Evolutionary conservation across 2,329 filamentous ascomycete genomes (phyloP), one percentile per base, ranked within the genome.

Genomic region (Coniochaeta hoffmannii): DNA sequence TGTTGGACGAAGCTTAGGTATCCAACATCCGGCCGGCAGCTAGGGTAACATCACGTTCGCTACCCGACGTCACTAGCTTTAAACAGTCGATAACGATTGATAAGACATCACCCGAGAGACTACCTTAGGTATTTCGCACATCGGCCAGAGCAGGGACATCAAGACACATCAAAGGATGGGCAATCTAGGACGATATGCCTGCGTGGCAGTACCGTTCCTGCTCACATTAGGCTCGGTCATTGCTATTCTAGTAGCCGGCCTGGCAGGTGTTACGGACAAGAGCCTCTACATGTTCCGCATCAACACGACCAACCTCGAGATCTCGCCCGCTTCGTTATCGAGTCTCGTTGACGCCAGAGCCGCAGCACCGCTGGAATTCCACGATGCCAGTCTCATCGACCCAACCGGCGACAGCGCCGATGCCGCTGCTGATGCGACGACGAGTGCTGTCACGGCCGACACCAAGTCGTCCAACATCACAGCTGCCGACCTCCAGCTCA

Each of bases 181-280:
- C 55, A 69, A 68, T 60, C 78, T 82, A 67, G 92, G 90, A 63
- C 84, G 93, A 67, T 83, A 93, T 65, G 76, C 89, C 70, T 97
- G 91, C 74, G 94, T 97, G 73, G 82, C 89, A 73, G 77, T 91
- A 76, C 93, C 93, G 58, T 91, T 96, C 73, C 77, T 83, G 61
- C 81, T 96, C 66, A 93, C 90, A 19, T 74, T 94, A 64, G 88
- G 81, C 60, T 87, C 88, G 57, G 77, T 97, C 65, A 74, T 94
- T 64, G 88, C 87, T 63, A 71, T 87, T 60, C 71, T 85, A 59
- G 74, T 85, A 50, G 81, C 76, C 15, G 76, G 77, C 49, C 75
- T 84, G 52, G 75, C 76, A 28, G 82, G 81, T 56, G 73, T 85
- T 35, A 70, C 76, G 56, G 76, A 80, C 73, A 81, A 82, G 67